phyloP scores from a whole-genome alignment of 202 grass and related monocot genomes.

The Eragrostis tef region DNA sequence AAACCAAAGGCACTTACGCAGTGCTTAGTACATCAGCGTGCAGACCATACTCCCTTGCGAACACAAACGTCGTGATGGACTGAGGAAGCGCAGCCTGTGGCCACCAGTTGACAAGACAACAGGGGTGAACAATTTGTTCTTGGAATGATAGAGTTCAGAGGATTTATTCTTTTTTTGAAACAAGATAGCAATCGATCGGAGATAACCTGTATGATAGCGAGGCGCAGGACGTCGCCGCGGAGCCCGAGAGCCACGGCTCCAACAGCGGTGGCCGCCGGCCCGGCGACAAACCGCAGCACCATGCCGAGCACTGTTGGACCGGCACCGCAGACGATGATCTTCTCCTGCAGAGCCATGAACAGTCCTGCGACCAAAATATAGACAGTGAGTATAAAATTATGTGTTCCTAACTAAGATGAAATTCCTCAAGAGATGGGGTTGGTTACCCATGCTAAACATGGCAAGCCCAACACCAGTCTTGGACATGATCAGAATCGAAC shows the following conservation, averaged over 20 bases:
- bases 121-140: neutral
- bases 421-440: neutral
- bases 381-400: too few relatives aligned
- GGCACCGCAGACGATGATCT: conserved; percentile 67
- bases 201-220: conserved; percentile 83
- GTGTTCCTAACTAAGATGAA: neutral
- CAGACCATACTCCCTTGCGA: conserved; percentile 77
- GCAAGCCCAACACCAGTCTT: conserved; percentile 62
- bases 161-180: neutral
- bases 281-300: conserved; percentile 71
- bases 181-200: neutral
- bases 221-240: conserved; percentile 68
- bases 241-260: conserved; percentile 62
- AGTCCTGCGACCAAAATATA: conserved; percentile 49
- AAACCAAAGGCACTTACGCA: conserved; percentile 55
- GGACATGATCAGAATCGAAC: conserved; percentile 75
- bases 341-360: conserved; percentile 91
- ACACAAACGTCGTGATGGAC: conserved; percentile 75
- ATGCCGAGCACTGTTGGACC: conserved; percentile 61
- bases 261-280: conserved; percentile 58
- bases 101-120: neutral
- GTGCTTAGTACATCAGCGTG: conserved; percentile 87
- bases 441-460: conserved; percentile 88
- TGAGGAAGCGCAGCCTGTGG: conserved; percentile 78
- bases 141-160: neutral